A percentile compares a stretch with the other conserved stretches of the same genome.
phyloP scores from a whole-genome alignment of 495 filamentous ascomycete genomes.

The Talaromyces adpressus region DNA sequence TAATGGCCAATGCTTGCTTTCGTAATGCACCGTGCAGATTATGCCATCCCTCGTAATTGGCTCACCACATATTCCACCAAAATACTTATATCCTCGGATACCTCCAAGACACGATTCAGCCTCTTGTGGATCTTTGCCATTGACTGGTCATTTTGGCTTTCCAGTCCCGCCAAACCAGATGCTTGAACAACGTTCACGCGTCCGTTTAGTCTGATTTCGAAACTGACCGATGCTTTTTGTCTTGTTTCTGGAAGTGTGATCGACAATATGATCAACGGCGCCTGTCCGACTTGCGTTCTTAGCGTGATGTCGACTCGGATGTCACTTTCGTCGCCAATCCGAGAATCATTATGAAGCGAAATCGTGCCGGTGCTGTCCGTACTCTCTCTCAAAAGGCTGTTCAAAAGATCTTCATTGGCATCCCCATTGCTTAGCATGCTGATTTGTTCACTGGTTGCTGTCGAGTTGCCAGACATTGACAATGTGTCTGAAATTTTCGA shows the following conservation, averaged over 20 bases:
- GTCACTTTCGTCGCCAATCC: constrained; percentile 14
- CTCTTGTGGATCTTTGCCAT: constrained; percentile 28
- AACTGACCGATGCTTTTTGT: constrained; percentile 28
- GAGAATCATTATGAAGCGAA: not conserved
- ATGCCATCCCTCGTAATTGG: constrained; percentile 1
- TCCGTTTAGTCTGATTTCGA: constrained; percentile 59
- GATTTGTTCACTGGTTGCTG: constrained; percentile 1
- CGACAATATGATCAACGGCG: constrained; percentile 36
- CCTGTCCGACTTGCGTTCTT: constrained; percentile 36
- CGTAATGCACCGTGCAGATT: not conserved
- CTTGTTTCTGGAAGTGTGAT: constrained; percentile 22
- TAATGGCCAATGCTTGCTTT: not conserved
- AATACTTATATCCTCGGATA: constrained; percentile 48
- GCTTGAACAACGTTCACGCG: constrained; percentile 40
- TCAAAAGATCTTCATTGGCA: constrained; percentile 28
- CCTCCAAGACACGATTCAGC: constrained; percentile 35
- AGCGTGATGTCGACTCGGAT: constrained; percentile 39
- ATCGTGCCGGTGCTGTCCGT: not conserved
- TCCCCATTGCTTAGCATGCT: constrained; percentile 36
- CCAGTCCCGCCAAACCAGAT: constrained; percentile 16
- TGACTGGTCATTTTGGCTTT: not conserved
- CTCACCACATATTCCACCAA: constrained; percentile 48
- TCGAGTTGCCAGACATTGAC: not conserved
- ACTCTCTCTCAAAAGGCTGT: constrained; percentile 18
- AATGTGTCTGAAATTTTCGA: not conserved